A percentile compares a stretch with the other conserved stretches of the same genome.
phyloP scores from a whole-genome alignment of 164 flowering plant genomes.

The Dillenia suffruticosa region DNA sequence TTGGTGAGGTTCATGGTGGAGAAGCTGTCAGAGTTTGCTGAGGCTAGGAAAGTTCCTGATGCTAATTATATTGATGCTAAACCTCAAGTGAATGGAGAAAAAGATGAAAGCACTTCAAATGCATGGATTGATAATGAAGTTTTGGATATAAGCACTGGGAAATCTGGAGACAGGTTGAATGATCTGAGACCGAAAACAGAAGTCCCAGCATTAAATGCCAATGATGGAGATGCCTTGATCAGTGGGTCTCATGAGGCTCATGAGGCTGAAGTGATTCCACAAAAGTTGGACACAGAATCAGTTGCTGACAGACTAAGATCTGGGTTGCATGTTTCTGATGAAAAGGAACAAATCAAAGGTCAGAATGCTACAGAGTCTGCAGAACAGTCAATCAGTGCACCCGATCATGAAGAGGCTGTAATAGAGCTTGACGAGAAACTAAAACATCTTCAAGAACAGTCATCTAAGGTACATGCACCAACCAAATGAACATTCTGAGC shows the following conservation, averaged over 20 bases:
- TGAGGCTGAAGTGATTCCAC: slow-evolving; percentile 3
- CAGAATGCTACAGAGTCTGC: background rate
- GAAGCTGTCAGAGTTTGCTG: slow-evolving; percentile 44
- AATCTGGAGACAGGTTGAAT: slow-evolving; percentile 18
- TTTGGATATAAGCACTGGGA: slow-evolving; percentile 13
- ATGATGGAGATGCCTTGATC: slow-evolving; percentile 1
- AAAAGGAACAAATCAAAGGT: slow-evolving; percentile 2
- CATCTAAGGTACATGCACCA: slow-evolving; percentile 27
- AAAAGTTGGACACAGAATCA: slow-evolving; percentile 4
- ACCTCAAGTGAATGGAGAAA: slow-evolving; percentile 12
- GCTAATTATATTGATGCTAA: slow-evolving; percentile 4
- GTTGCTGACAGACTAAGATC: slow-evolving; percentile 4
- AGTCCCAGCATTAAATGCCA: slow-evolving; percentile 13
- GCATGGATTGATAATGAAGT: slow-evolving; percentile 12
- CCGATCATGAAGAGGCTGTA: slow-evolving; percentile 16
- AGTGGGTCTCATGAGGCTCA: slow-evolving; percentile 2
- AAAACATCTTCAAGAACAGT: slow-evolving; percentile 17
- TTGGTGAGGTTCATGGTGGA: slow-evolving; percentile 71
- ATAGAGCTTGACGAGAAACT: slow-evolving; percentile 17
- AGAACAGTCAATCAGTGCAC: slow-evolving; percentile 5
- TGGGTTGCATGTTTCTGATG: slow-evolving; percentile 4
- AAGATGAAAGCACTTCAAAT: slow-evolving; percentile 4
- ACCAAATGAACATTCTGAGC: background rate
- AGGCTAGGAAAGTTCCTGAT: slow-evolving; percentile 17
- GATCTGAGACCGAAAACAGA: slow-evolving; percentile 24